Evolutionary conservation across 345 rosid genomes (phyloP).

Genomic region (Brassica incana): DNA sequence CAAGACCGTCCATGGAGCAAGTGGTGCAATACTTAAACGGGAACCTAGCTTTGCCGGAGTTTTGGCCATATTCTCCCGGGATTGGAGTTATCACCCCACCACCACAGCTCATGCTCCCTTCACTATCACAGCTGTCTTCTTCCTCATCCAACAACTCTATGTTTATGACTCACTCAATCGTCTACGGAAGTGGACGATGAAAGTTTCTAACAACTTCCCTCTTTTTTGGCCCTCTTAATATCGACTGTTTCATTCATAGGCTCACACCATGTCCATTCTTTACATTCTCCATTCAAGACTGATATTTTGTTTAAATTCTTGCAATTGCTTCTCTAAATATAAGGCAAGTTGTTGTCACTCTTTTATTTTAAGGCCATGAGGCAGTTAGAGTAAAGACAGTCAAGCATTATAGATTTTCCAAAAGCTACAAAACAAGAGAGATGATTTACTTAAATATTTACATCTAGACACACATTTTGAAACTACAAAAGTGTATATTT

Average conservation of each 20-base stretch:
- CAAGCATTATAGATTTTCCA: background rate
- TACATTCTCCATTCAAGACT: too few species aligned
- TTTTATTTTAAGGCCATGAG: too few species aligned
- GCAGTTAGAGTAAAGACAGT: background rate
- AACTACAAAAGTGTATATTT: too few species aligned
- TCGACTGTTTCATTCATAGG: background rate
- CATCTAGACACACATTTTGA: too few species aligned
- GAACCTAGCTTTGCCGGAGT: constrained; percentile 31
- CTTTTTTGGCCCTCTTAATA: background rate
- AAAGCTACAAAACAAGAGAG: background rate
- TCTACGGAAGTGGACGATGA: constrained; percentile 39
- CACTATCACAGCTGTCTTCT: constrained; percentile 22
- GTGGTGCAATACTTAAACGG: constrained; percentile 44
- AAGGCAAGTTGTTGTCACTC: too few species aligned
- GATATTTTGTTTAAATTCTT: too few species aligned
- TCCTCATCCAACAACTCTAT: constrained; percentile 29
- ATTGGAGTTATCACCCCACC: constrained; percentile 35
- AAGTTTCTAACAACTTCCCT: constrained; percentile 4
- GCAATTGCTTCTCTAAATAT: too few species aligned
- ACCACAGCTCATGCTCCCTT: constrained; percentile 10
- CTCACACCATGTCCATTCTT: too few species aligned
- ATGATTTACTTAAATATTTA: too few species aligned
- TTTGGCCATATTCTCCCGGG: constrained; percentile 33
- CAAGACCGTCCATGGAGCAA: constrained; percentile 49
- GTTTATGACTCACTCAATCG: constrained; percentile 34